Percentiles rank a stretch among this genome's conserved stretches.
These are phyloP conservation scores for Saturnispora besseyi DNA, from an alignment of 805 yeast species.

Conservation along the genomic window DNA sequence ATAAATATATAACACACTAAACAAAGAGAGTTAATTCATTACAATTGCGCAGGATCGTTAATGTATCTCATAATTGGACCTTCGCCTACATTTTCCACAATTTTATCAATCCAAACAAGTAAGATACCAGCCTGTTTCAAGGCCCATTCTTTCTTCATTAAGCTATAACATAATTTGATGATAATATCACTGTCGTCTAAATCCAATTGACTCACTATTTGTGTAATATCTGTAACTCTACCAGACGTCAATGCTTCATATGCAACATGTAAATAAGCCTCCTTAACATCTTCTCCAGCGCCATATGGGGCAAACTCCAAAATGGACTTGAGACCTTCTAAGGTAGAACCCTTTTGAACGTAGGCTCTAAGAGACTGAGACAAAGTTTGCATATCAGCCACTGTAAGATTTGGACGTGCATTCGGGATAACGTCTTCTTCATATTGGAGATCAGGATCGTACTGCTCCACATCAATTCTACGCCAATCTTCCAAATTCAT, in stretches of 20 bases:
- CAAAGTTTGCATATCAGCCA: constrained; percentile 45
- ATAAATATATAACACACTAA: neutral
- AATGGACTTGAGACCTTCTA: constrained; percentile 54
- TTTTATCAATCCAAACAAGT: constrained; percentile 87
- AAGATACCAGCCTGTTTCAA: constrained; percentile 81
- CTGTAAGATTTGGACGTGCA: constrained; percentile 34
- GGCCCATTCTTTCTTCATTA: constrained; percentile 70
- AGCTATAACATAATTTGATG: constrained; percentile 76
- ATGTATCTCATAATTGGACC: constrained; percentile 83
- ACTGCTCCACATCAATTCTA: constrained; percentile 87
- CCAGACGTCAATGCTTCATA: constrained; percentile 64
- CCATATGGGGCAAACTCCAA: constrained; percentile 79
- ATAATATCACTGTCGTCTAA: constrained; percentile 66
- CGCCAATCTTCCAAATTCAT: constrained; percentile 69
- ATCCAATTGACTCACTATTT: constrained; percentile 49
- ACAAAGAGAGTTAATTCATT: neutral
- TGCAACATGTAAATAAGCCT: constrained; percentile 43
- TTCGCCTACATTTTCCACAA: constrained; percentile 74
- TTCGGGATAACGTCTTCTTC: constrained; percentile 28
- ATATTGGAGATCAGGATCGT: constrained; percentile 65
- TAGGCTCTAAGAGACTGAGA: constrained; percentile 51
- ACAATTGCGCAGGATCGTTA: constrained; percentile 44
- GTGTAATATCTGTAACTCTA: constrained; percentile 56
- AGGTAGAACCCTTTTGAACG: constrained; percentile 63
- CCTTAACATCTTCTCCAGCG: constrained; percentile 50